These are phyloP conservation scores for Lanmaoa pseudosensibilis DNA, from an alignment of 768 basidiomycete genomes.

Conservation along the genomic window DNA sequence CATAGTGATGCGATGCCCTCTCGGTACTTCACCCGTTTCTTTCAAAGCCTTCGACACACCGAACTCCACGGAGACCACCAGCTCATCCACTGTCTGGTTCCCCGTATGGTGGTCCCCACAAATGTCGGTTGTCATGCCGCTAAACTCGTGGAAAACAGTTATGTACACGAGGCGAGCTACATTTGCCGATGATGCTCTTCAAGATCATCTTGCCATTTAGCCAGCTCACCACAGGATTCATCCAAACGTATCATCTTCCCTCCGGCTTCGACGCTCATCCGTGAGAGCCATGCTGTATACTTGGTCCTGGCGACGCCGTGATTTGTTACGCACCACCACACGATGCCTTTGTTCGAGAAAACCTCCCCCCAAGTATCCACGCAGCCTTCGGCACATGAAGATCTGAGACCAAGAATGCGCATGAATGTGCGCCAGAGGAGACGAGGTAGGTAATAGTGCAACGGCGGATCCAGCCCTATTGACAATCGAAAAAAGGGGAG, in stretches of 20 bases:
- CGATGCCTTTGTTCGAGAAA: constrained; percentile 50
- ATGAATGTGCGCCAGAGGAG: constrained; percentile 52
- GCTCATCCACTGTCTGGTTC: not conserved
- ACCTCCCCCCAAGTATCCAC: constrained; percentile 39
- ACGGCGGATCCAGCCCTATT: constrained; percentile 68
- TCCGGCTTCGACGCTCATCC: constrained; percentile 28
- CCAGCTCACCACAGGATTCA: constrained; percentile 48
- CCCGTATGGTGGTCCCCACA: not conserved
- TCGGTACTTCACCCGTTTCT: not conserved
- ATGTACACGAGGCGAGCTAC: constrained; percentile 2
- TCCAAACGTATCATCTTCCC: constrained; percentile 49
- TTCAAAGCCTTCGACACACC: not conserved
- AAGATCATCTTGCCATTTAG: constrained; percentile 36
- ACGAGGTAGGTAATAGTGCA: constrained; percentile 60
- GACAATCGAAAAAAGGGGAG: not conserved
- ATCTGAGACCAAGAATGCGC: constrained; percentile 37
- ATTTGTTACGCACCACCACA: constrained; percentile 48
- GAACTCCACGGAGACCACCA: not conserved
- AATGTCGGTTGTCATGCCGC: not conserved
- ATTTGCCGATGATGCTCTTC: constrained; percentile 8
- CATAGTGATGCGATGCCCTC: not conserved
- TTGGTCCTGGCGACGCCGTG: constrained; percentile 31
- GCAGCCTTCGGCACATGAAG: constrained; percentile 52
- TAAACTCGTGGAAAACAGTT: not conserved
- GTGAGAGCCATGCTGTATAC: constrained; percentile 18